These are phyloP conservation scores for Prinsepia uniflora DNA, from an alignment of 306 rosid genomes.

Conservation along the genomic window DNA sequence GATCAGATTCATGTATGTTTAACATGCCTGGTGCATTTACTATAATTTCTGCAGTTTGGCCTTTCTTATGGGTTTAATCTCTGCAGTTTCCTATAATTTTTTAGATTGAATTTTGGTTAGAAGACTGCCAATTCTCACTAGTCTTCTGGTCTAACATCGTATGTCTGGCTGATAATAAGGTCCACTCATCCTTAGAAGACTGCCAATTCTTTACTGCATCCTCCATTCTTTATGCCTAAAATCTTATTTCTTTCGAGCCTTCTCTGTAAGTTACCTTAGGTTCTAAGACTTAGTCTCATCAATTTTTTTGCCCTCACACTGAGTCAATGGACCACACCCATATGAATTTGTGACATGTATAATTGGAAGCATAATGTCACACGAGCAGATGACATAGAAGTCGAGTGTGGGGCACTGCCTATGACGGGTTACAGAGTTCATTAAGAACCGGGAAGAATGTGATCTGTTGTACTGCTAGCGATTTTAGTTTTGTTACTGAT, in stretches of 20 bases:
- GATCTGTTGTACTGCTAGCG: not conserved
- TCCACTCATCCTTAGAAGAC: constrained; percentile 10
- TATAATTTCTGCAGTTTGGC: too few relatives aligned
- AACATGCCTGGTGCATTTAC: too few relatives aligned
- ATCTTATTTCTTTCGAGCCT: constrained; percentile 15
- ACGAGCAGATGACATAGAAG: not conserved
- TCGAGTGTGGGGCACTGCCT: not conserved
- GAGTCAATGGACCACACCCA: constrained; percentile 6
- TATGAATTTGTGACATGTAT: constrained; percentile 21
- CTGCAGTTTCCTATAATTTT: too few relatives aligned
- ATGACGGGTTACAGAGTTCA: not conserved
- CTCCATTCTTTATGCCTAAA: constrained; percentile 27
- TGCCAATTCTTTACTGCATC: constrained; percentile 12
- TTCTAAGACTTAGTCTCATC: constrained; percentile 23
- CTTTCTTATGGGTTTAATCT: too few relatives aligned
- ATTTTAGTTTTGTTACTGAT: not conserved
- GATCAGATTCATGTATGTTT: too few relatives aligned
- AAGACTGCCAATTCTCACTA: constrained; percentile 65
- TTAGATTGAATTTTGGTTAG: too few relatives aligned
- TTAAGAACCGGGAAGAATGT: not conserved
- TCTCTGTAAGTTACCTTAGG: constrained; percentile 12
- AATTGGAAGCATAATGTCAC: not conserved
- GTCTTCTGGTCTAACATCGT: constrained; percentile 49
- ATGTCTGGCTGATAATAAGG: constrained; percentile 23
- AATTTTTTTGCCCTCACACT: not conserved